These are phyloP conservation scores for Calonectria montana DNA, from an alignment of 2,329 filamentous ascomycete genomes.

Conservation along the genomic window DNA sequence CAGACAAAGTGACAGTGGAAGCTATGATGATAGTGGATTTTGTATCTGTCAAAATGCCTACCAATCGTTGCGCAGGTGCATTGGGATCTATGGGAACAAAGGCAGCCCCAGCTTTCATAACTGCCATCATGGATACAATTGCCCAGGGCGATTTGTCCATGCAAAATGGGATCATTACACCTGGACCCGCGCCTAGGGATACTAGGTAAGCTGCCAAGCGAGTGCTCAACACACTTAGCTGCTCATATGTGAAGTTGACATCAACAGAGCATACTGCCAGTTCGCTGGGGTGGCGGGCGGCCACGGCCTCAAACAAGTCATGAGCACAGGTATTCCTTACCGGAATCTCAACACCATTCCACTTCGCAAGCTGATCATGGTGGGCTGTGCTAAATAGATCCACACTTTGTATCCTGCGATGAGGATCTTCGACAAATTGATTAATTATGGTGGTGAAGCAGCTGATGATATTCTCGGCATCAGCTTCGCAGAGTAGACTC, in stretches of 20 bases:
- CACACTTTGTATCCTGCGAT: neutral
- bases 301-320: neutral
- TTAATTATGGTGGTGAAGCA: neutral
- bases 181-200: neutral
- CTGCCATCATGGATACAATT: conserved; percentile 44
- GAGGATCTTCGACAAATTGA: neutral
- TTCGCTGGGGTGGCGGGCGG: neutral
- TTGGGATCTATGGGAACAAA: conserved; percentile 50
- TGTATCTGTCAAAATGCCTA: neutral
- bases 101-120: conserved; percentile 47
- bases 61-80: conserved; percentile 43
- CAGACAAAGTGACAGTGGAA: neutral
- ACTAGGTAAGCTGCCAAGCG: neutral
- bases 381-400: neutral
- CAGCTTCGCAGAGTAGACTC: neutral
- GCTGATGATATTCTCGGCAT: neutral
- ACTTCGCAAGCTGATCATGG: neutral
- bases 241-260: neutral
- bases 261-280: neutral
- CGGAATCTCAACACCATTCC: neutral
- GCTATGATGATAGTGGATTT: neutral
- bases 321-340: neutral
- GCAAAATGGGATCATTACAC: conserved; percentile 14
- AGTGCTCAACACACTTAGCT: neutral
- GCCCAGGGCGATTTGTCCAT: conserved; percentile 27